These are phyloP conservation scores for Stemphylium vesicarium DNA, from an alignment of 2,329 filamentous ascomycete species.

Conservation along the genomic window DNA sequence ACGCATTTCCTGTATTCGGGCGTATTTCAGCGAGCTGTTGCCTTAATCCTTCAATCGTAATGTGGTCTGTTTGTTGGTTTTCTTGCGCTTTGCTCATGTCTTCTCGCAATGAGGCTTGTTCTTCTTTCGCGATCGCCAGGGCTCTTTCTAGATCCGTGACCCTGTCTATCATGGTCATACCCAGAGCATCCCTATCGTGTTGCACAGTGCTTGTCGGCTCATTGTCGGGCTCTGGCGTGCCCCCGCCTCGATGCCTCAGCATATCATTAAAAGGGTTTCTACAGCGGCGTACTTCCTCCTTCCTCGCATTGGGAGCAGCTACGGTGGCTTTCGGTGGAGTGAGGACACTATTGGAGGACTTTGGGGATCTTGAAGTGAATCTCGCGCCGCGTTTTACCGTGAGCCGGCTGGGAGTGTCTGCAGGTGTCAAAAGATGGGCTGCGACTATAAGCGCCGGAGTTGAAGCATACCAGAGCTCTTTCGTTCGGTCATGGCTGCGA, in stretches of 20 bases:
- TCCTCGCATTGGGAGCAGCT: conserved; percentile 34
- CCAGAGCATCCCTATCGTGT: conserved; percentile 6
- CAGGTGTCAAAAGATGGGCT: background rate
- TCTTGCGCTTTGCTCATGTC: conserved; percentile 35
- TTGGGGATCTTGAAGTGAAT: conserved; percentile 30
- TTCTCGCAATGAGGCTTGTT: conserved; percentile 30
- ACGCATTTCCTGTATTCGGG: background rate
- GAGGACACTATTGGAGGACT: conserved; percentile 28
- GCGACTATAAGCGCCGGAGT: background rate
- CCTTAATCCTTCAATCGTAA: conserved; percentile 27
- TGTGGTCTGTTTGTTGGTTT: conserved; percentile 24
- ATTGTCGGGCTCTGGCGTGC: conserved; percentile 3
- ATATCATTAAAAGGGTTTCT: conserved; percentile 44
- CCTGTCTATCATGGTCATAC: conserved; percentile 16
- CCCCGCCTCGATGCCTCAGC: conserved; percentile 20
- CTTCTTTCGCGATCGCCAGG: conserved; percentile 30
- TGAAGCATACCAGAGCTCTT: conserved; percentile 36
- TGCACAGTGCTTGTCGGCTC: conserved; percentile 1
- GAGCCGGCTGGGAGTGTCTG: conserved; percentile 35
- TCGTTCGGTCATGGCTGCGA: conserved; percentile 38
- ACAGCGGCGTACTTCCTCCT: conserved; percentile 39
- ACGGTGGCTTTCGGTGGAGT: conserved; percentile 42
- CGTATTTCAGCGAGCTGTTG: conserved; percentile 21
- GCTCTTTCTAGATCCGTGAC: conserved; percentile 37
- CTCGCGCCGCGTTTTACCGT: conserved; percentile 35